Evolutionary conservation across 768 basidiomycete species (phyloP), one percentile per base, ranked within the genome.

Genomic region (Mycena sanguinolenta): DNA sequence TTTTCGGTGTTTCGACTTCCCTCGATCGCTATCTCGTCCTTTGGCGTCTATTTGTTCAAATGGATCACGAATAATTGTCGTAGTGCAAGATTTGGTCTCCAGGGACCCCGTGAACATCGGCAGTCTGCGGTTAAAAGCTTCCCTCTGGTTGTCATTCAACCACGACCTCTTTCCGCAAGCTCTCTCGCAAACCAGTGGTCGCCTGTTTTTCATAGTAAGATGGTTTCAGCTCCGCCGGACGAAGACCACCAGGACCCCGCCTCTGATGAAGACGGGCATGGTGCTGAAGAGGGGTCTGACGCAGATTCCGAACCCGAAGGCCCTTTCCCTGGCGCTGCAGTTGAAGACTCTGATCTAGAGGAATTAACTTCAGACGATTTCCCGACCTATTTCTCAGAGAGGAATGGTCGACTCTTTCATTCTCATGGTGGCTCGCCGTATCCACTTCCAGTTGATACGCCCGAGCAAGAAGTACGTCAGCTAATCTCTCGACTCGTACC

Each of bases 361-460:
- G 88, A 91, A 73, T 67, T 93, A 12, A 76, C 71, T 34, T 21
- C 79, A 44, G 82, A 87, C 25, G 91, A 93, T 2, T 90, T 92
- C 73, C 88, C 90, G 0, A 60, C 50, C 16, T 90, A 89, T 80
- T 94, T 94, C 73, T 73, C 74, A 36, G 90, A 93, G 71, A 81
- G 83, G 9, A 82, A 84, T 73, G 88, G 85, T 36, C 85, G 91
- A 42, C 88, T 93, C 78, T 94, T 90, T 80, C 90, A 90, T 83
- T 90, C 91, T 75, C 87, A 89, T 82, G 81, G 82, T 79, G 80
- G 75, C 71, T 85, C 88, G 53, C 90, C 90, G 58, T 95, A 95
- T 77, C 90, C 90, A 16, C 81, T 95, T 57, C 94, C 94, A 52
- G 90, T 90, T 6, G 93, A 95, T 78, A 84, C 86, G 21, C 83